A percentile compares a stretch with the other conserved stretches of the same genome.
Evolutionary conservation across 2,329 filamentous ascomycete species (phyloP).

Genomic region (Alternaria postmessia): DNA sequence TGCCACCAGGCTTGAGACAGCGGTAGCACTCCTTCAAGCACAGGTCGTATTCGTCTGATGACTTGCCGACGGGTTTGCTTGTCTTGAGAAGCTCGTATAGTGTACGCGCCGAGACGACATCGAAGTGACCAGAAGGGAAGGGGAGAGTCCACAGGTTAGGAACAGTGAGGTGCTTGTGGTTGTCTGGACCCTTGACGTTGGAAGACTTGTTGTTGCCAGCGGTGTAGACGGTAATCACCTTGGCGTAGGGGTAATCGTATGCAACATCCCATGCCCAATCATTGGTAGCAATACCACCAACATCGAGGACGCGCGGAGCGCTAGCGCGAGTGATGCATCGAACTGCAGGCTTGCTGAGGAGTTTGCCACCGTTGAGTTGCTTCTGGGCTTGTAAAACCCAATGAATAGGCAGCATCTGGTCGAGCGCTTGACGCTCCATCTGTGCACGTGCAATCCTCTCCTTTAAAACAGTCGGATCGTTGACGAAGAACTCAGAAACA

Average conservation of each 20-base stretch:
- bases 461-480: constrained; percentile 71
- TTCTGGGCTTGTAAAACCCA: constrained; percentile 71
- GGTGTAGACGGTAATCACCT: constrained; percentile 86
- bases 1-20: constrained; percentile 90
- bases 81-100: constrained; percentile 84
- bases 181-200: constrained; percentile 76
- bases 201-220: constrained; percentile 49
- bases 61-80: constrained; percentile 58
- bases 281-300: constrained; percentile 83
- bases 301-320: constrained; percentile 78
- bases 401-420: constrained; percentile 68
- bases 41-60: constrained; percentile 83
- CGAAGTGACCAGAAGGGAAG: constrained; percentile 86
- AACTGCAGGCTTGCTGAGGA: constrained; percentile 62
- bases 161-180: constrained; percentile 85
- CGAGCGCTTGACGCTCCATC: constrained; percentile 80
- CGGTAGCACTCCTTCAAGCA: constrained; percentile 88
- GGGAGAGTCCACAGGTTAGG: constrained; percentile 80
- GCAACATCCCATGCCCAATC: constrained; percentile 98
- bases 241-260: constrained; percentile 81
- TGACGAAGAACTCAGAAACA: constrained; percentile 56
- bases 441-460: constrained; percentile 61
- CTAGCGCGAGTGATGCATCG: constrained; percentile 63
- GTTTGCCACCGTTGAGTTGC: constrained; percentile 66
- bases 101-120: constrained; percentile 88